Evolutionary conservation across 2,329 filamentous ascomycete species (phyloP), one percentile per base, ranked within the genome.

Genomic region (Hymenoscyphus salicellus): DNA sequence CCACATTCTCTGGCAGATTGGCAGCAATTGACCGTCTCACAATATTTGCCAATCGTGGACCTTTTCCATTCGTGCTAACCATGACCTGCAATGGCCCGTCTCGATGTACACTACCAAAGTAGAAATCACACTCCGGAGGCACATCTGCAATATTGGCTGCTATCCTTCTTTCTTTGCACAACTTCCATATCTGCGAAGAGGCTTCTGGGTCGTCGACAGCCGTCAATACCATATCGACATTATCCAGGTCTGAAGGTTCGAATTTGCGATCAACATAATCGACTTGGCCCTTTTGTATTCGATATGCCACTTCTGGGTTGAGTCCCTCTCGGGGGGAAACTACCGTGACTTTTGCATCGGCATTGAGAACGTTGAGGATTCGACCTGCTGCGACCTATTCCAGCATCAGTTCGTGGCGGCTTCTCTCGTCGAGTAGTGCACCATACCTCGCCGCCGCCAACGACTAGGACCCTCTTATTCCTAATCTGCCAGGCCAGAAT

Each of bases 31-130:
- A 87, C 75, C 89, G 85, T 62, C 94, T 83, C 60, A 99, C 90
- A 58, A 93, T 88, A 70, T 92, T 94, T 10, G 95, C 95, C 68
- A 99, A 80, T 75, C 94, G 89, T 0, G 95, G 95, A 0, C 95
- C 95, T 76, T 97, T 97, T 61, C 95, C 95, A 76, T 98, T 99
- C 41, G 95, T 99, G 80, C 91, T 96, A 72, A 99, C 94, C 95
- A 99, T 99, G 73, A 99, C 89, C 81, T 99, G 95, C 66, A 99
- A 79, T 5, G 95, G 95, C 0, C 95, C 95, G 76, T 99, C 95
- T 60, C 95, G 89, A 79, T 99, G 92, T 46, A 97, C 89, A 75
- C 91, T 95, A 68, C 95, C 95, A 79, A 99, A 99, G 82, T 97
- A 99, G 76, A 99, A 99, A 75, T 99, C 95, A 78, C 95, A 99